Evolutionary conservation across 2,329 filamentous ascomycete species (phyloP).

Genomic region (Catunica adiposa): DNA sequence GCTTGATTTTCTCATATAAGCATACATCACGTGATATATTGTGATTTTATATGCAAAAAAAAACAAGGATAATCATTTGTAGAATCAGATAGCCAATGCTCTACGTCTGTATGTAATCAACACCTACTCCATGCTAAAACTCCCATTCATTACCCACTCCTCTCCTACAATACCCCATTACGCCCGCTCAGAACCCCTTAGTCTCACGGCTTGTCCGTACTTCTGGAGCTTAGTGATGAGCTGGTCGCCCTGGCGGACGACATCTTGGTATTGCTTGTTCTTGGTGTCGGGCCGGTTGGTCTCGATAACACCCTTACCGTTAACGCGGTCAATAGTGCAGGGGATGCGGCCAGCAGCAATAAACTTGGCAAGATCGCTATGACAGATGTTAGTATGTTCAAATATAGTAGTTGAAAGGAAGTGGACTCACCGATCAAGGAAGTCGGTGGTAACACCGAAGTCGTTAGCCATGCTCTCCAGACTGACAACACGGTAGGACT

Average conservation of each 20-base stretch:
- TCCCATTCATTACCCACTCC: not conserved
- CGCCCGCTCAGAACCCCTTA: slow-evolving; percentile 86
- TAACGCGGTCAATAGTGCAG: slow-evolving; percentile 94
- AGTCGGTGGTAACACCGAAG: slow-evolving; percentile 94
- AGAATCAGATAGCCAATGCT: slow-evolving; percentile 2
- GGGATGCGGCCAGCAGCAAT: slow-evolving; percentile 88
- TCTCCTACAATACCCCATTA: slow-evolving; percentile 24
- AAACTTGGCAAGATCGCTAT: slow-evolving; percentile 84
- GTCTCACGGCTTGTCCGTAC: slow-evolving; percentile 88
- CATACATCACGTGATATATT: not conserved
- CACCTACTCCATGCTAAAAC: not conserved
- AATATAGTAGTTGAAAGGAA: not conserved
- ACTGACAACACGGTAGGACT: slow-evolving; percentile 95
- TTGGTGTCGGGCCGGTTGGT: slow-evolving; percentile 96
- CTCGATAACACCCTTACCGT: slow-evolving; percentile 92
- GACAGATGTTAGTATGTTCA: not conserved
- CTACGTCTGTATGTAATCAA: slow-evolving; percentile 8
- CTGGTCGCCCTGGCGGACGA: slow-evolving; percentile 93
- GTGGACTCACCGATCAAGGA: slow-evolving; percentile 63
- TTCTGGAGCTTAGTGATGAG: slow-evolving; percentile 98
- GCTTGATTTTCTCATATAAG: not conserved
- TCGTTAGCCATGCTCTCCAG: slow-evolving; percentile 92
- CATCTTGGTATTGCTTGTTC: slow-evolving; percentile 98
- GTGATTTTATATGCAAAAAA: too few relatives aligned
- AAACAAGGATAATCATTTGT: not conserved